Evolutionary conservation across 2,329 filamentous ascomycete genomes (phyloP), one percentile per base, ranked within the genome.

Genomic region (Tolypocladium cylindrosporum): DNA sequence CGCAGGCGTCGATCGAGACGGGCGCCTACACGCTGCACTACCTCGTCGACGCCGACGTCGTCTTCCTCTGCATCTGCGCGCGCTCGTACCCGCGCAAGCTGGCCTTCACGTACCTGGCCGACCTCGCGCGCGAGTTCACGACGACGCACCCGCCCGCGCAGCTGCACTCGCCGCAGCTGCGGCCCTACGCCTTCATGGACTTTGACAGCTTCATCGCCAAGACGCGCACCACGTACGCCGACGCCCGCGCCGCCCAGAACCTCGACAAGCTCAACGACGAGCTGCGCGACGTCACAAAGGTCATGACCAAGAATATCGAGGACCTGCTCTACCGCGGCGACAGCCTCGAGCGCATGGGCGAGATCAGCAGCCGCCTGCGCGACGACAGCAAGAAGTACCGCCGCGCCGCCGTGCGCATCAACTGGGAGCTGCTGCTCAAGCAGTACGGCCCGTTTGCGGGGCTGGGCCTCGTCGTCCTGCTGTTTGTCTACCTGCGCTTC

Each of bases 231-330:
- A 91, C 92, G 36, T 99, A 99, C 75, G 90, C 94, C 67, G 94
- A 99, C 73, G 86, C 89, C 57, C 87, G 94, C 63, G 94, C 94
- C 19, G 85, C 90, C 16, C 89, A 92, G 75, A 97, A 97, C 75
- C 83, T 99, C 59, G 91, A 95, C 74, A 91, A 93, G 75, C 80
- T 99, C 64, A 97, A 99, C 70, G 91, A 97, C 70, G 95, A 99
- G 80, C 83, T 99, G 64, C 88, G 92, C 72, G 94, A 97, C 74
- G 95, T 99, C 57, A 97, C 94, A 1, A 92, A 97, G 77, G 92
- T 99, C 69, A 99, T 99, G 95, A 97, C 92, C 58, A 97, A 97
- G 84, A 99, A 99, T 74, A 97, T 99, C 65, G 94, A 99, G 79
- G 94, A 99, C 73, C 77, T 99, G 69, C 78, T 99, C 56, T 99